A percentile compares a stretch with the other conserved stretches of the same genome.
phyloP scores from a whole-genome alignment of 345 rosid genomes.

The Hirschfeldia incana region DNA sequence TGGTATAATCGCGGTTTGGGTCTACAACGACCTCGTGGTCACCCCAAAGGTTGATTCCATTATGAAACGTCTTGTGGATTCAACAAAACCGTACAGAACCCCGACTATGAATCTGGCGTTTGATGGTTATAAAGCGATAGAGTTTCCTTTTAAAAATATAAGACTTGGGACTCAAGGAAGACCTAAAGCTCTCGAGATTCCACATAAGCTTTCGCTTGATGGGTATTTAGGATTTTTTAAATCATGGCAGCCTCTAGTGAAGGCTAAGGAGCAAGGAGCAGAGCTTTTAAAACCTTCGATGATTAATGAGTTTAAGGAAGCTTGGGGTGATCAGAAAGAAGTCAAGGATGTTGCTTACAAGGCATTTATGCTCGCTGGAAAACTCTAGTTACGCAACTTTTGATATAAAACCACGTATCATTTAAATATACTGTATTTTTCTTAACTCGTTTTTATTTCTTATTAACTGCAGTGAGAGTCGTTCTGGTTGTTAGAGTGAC shows the following conservation, averaged over 20 bases:
- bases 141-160: not conserved
- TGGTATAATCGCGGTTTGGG: slow-evolving; percentile 33
- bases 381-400: not conserved
- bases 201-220: not conserved
- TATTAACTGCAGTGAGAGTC: not conserved
- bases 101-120: not conserved
- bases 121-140: not conserved
- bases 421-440: not conserved
- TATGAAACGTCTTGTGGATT: not conserved
- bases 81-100: not conserved
- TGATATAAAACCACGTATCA: not conserved
- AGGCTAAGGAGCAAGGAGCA: not conserved
- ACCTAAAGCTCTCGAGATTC: not conserved
- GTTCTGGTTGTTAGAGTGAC: not conserved
- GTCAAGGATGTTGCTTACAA: not conserved
- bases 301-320: not conserved
- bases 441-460: not conserved
- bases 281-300: not conserved
- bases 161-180: not conserved
- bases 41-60: not conserved
- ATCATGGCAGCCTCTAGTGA: not conserved
- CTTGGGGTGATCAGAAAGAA: not conserved
- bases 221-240: not conserved
- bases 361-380: not conserved
- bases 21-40: not conserved